These are phyloP conservation scores for Chimonanthus praecox DNA, from an alignment of 164 flowering plant species.

Conservation along the genomic window DNA sequence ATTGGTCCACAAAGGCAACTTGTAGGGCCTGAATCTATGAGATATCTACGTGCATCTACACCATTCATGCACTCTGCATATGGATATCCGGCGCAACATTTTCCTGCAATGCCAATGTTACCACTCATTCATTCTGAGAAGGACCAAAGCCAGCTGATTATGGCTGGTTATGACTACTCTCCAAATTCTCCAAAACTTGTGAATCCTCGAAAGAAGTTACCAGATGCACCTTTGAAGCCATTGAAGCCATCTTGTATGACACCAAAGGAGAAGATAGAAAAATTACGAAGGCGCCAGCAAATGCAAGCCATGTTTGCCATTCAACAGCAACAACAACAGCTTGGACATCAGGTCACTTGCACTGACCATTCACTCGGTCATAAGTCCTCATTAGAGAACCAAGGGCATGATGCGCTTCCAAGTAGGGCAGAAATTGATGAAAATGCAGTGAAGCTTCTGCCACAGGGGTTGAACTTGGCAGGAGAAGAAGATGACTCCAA, in stretches of 20 bases:
- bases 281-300: conserved; percentile 77
- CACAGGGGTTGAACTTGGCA: conserved; percentile 37
- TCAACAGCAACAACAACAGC: conserved; percentile 70
- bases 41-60: conserved; percentile 31
- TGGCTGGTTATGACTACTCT: conserved; percentile 30
- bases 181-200: conserved; percentile 21
- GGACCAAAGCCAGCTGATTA: conserved; percentile 24
- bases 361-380: conserved; percentile 24
- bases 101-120: conserved; percentile 28
- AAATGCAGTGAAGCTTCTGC: conserved; percentile 21
- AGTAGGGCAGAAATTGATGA: conserved; percentile 35
- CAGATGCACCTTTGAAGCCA: conserved; percentile 13
- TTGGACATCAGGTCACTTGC: conserved; percentile 33
- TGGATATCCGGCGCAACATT: conserved; percentile 33
- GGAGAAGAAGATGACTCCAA: conserved; percentile 45
- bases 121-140: conserved; percentile 27
- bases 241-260: conserved; percentile 51
- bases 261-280: conserved; percentile 86
- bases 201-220: conserved; percentile 17
- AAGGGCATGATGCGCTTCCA: conserved; percentile 20
- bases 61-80: conserved; percentile 23
- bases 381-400: conserved; percentile 25
- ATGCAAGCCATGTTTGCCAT: conserved; percentile 89
- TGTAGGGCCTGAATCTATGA: conserved; percentile 28
- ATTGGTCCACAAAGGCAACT: conserved; percentile 30